A percentile compares a stretch with the other conserved stretches of the same genome.
phyloP scores from a whole-genome alignment of 169 alveolate species.

The Blepharisma undulans region DNA sequence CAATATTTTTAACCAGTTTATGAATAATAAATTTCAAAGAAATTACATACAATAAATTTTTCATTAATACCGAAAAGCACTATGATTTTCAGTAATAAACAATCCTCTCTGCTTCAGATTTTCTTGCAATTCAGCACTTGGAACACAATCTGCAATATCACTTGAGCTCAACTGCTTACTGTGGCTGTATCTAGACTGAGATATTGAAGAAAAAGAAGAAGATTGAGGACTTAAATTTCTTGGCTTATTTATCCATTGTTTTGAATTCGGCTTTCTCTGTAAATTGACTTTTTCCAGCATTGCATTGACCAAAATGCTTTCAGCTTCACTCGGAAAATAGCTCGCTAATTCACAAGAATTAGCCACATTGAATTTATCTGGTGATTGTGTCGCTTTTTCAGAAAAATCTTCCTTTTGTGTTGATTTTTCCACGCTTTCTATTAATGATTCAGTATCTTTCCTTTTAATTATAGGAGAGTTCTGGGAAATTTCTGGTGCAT shows the following conservation, averaged over 20 bases:
- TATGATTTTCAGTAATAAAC: neutral
- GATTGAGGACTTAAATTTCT: neutral
- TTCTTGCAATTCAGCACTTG: constrained; percentile 16
- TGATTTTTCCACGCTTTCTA: neutral
- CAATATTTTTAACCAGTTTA: neutral
- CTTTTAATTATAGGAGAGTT: neutral
- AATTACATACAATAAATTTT: neutral
- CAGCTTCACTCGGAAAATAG: neutral
- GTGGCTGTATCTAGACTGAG: neutral
- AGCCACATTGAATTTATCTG: neutral
- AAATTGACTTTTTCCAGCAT: neutral
- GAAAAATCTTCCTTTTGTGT: neutral
- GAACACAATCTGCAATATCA: neutral
- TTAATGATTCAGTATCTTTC: neutral
- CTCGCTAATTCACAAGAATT: neutral
- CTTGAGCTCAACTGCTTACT: neutral
- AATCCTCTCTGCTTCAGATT: neutral
- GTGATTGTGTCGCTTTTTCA: neutral
- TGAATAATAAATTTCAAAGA: neutral
- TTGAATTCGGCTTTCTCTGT: neutral
- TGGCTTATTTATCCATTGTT: neutral
- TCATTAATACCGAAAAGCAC: neutral
- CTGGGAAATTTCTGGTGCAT: neutral
- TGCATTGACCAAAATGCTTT: neutral
- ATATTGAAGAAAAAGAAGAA: neutral